Evolutionary conservation across 176 grass and related monocot species (phyloP), one percentile per base, ranked within the genome.

Genomic region (Ensete ventricosum): DNA sequence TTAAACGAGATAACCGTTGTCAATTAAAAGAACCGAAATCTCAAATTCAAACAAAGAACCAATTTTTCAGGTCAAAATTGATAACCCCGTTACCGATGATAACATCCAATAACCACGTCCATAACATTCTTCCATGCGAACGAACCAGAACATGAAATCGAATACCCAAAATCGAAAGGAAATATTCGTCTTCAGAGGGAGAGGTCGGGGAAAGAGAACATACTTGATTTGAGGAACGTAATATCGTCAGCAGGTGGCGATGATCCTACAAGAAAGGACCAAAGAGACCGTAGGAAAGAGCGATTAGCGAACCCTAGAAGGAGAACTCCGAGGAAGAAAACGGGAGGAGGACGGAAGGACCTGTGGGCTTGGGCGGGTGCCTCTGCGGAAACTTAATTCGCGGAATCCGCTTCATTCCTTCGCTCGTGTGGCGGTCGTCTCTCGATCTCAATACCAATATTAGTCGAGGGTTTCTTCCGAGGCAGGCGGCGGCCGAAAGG

Each of bases 321-420:
- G 27, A 11, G 48, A 49, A 21, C 53, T 27, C 19, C 11, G 48
- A 55, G 25, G 26, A 78, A 14, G 23, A 12, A 65, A 64, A n/a
- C 2, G n/a, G 29, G 14, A 4, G 1, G 12, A 58, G 34, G 51
- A 12, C 14, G 64, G 24, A 34, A 60, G 71, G 54, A 91, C 89
- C 89, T 83, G 83, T 11, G 55, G 81, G 16, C 54, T 85, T 92
- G 13, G 25, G 60, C 54, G 79, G 81, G 64, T 85, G 63, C 83
- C 85, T 81, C 78, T 76, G 77, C 29, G 89, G 85, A 23, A 92
- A 92, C 58, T 76, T 92, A 67, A 92, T 92, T 63, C 77, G n/a
- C 16, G 89, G 89, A 83, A 85, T 81, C 10, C 89, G 83, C 80
- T 81, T 83, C 89, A 91, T 91, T 76, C 83, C 50, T 51, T 54